Percentiles rank a stretch among this genome's conserved stretches.
Evolutionary conservation across 2,329 filamentous ascomycete genomes (phyloP).

Genomic region (Penicillium sumatraense): DNA sequence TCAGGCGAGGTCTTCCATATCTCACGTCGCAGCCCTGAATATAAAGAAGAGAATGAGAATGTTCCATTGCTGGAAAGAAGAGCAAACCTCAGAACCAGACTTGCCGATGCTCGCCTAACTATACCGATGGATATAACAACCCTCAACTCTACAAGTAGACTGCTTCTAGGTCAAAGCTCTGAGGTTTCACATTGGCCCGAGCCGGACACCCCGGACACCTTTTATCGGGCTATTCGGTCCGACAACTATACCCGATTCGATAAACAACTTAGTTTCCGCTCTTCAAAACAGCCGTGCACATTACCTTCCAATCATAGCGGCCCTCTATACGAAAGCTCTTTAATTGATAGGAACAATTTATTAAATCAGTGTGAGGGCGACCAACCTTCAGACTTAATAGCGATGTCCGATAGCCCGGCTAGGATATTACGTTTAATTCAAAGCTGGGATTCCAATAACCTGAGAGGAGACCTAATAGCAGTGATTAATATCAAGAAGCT

Average conservation of each 20-base stretch:
- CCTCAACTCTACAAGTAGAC: not conserved
- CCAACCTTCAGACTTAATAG: constrained; percentile 11
- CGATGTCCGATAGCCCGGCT: constrained; percentile 11
- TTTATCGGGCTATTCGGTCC: constrained; percentile 3
- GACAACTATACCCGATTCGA: constrained; percentile 8
- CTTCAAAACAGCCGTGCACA: constrained; percentile 9
- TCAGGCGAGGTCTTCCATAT: not conserved
- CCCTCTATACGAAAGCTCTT: constrained; percentile 11
- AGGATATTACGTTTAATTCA: constrained; percentile 8
- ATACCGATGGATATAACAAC: constrained; percentile 3
- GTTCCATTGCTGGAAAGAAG: constrained; percentile 2
- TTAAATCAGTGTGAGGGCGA: constrained; percentile 9
- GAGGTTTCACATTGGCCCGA: not conserved
- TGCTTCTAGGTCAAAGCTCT: not conserved
- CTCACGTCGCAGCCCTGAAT: not conserved
- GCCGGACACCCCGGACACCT: not conserved
- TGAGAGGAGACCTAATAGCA: constrained; percentile 7
- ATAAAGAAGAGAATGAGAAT: not conserved
- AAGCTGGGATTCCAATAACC: constrained; percentile 7
- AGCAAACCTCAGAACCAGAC: constrained; percentile 2
- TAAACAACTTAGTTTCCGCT: constrained; percentile 11
- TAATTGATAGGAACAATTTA: constrained; percentile 4
- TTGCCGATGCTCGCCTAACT: constrained; percentile 2
- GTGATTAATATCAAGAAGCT: constrained; percentile 14
- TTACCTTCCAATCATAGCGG: constrained; percentile 7